Base-by-base conservation (phyloP, 2,329 filamentous ascomycete genomes). In the Waltergamsia citrina region DNA sequence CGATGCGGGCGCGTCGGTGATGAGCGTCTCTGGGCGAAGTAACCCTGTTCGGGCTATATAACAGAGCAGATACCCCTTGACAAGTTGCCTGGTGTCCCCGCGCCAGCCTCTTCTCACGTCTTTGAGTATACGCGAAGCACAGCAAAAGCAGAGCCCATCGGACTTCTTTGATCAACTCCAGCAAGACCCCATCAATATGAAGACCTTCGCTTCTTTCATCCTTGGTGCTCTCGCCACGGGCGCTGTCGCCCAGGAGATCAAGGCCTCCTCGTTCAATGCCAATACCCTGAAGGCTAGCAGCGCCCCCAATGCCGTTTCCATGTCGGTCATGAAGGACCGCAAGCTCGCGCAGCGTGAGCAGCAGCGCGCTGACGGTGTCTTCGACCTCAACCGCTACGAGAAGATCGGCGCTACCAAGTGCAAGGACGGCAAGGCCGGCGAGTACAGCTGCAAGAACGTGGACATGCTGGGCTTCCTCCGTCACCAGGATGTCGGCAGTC, bases 391-490 rank as follows among this genome's bases (percentile, higher is more conserved):
- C 34, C 39, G 39, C 15, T 46, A 46, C 29, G 32, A 37, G 24
- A 24, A 33, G n/a, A 26, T 36, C 10, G 10, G 30, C 10, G 35
- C 36, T 23, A 36, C 36, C 11, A 16, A 36, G 17, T 59, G 55
- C 38, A 40, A 45, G 23, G 41, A 53, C 25, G 54, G 54, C 15
- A 49, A 49, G 39, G 47, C 53, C 5, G 53, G 51, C 26, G 53
- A 52, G 33, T 54, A 56, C 38, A 39, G 38, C 10, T 59, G 56
- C 45, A 45, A 47, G 24, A 57, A 56, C 30, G 46, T 62, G 36
- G 56, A 63, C 39, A 38, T 61, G 24, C 42, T 50, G 30, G 53
- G 48, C 38, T 63, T 62, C 47, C 37, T 60, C 21, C 48, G 50
- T 34, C 59, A 63, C 41, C 50, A 53, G 26, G 49, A 55, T 23